Conservation (phyloP, 768 basidiomycete species). For the Boletellus emodensis region DNA sequence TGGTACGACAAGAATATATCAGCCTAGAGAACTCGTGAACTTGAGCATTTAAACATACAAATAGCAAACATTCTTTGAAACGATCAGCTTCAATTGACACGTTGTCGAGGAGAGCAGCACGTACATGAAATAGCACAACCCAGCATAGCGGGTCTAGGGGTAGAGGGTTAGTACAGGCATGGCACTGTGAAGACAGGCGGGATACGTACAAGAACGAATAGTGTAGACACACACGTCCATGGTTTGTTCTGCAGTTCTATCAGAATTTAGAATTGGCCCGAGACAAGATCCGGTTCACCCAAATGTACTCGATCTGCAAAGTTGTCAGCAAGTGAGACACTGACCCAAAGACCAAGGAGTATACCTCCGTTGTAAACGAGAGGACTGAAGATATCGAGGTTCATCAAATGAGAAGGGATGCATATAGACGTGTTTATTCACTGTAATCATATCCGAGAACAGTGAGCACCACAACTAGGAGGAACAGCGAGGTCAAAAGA, state of each 20-base stretch:
- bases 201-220: neutral
- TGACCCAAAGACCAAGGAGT: no score
- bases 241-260: neutral
- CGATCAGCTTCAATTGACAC: neutral
- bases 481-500: neutral
- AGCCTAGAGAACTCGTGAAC: neutral
- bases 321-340: no score
- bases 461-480: neutral
- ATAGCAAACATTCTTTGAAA: neutral
- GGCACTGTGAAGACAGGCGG: neutral
- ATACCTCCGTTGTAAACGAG: no score
- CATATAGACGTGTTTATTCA: neutral
- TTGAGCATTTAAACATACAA: neutral
- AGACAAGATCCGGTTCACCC: neutral
- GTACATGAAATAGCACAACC: neutral
- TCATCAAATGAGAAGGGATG: neutral
- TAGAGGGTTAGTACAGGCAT: no score
- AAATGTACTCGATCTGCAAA: neutral
- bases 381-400: no score
- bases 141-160: neutral
- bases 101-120: neutral
- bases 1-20: neutral
- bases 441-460: neutral
- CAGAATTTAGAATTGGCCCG: neutral
- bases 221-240: neutral